A percentile compares a stretch with the other conserved stretches of the same genome.
Conservation (phyloP, 768 basidiomycete genomes). For the Coprinopsis sp. region DNA sequence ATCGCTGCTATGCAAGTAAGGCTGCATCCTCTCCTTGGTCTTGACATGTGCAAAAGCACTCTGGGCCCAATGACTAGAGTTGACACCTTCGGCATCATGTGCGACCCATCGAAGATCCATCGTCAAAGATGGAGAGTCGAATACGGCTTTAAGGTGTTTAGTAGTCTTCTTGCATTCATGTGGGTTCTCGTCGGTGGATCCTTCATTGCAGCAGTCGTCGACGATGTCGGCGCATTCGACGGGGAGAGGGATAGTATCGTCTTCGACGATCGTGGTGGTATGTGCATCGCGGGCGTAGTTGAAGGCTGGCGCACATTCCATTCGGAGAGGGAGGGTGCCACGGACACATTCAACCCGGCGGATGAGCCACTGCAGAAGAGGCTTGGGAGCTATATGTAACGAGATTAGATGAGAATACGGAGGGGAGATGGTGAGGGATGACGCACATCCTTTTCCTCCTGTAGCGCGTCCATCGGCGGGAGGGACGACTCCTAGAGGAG, state of each 20-base stretch:
- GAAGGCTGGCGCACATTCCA: conserved; percentile 96
- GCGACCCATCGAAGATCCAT: conserved; percentile 77
- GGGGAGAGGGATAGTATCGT: conserved; percentile 28
- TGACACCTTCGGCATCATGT: conserved; percentile 40
- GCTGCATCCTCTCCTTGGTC: too few relatives aligned
- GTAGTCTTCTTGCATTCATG: neutral
- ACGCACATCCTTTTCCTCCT: neutral
- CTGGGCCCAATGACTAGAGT: too few relatives aligned
- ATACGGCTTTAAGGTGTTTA: conserved; percentile 45
- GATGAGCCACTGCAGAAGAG: conserved; percentile 79
- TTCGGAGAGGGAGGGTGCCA: conserved; percentile 68
- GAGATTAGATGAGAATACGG: conserved; percentile 14
- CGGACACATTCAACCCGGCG: conserved; percentile 86
- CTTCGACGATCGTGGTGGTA: conserved; percentile 51
- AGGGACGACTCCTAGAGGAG: conserved; percentile 17
- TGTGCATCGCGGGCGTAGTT: conserved; percentile 84
- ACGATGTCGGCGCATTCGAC: conserved; percentile 8
- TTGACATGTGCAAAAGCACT: too few relatives aligned
- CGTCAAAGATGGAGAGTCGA: conserved; percentile 50
- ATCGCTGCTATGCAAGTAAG: too few relatives aligned
- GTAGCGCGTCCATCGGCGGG: neutral
- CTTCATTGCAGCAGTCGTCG: neutral
- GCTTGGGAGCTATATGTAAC: conserved; percentile 33
- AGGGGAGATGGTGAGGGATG: conserved; percentile 16
- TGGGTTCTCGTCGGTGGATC: neutral